Evolutionary conservation across 257 asterid genomes (phyloP).

Genomic region (Scutellaria minor): DNA sequence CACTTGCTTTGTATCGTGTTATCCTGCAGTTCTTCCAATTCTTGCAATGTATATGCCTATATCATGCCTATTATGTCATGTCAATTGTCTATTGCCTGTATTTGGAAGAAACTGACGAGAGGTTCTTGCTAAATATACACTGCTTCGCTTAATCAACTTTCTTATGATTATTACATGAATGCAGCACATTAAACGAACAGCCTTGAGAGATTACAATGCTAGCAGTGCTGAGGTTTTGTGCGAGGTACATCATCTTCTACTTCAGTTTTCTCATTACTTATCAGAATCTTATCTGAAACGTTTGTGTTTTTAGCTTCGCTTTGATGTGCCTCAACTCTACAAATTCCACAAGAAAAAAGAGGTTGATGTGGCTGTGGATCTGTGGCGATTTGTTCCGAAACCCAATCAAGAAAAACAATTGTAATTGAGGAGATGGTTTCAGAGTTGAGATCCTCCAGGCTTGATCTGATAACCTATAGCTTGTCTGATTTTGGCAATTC

Average conservation of each 20-base stretch:
- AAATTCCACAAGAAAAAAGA: constrained; percentile 68
- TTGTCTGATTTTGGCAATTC: too few species aligned
- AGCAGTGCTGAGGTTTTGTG: constrained; percentile 88
- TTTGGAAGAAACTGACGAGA: too few species aligned
- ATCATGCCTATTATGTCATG: too few species aligned
- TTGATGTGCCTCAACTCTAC: constrained; percentile 87
- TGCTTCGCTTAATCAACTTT: constrained; percentile 21
- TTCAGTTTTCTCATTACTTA: too few species aligned
- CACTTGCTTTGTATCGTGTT: not conserved
- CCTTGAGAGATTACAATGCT: constrained; percentile 79
- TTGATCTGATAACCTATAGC: too few species aligned
- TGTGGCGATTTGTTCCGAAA: constrained; percentile 93
- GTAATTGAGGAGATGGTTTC: not conserved
- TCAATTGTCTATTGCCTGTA: too few species aligned
- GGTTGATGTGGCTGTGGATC: constrained; percentile 63
- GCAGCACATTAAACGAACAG: constrained; percentile 82
- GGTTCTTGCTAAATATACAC: not conserved
- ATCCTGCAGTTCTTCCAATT: constrained; percentile 2
- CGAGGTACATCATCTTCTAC: constrained; percentile 57
- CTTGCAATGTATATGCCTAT: not conserved
- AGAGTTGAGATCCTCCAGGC: not conserved
- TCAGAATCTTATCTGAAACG: too few species aligned
- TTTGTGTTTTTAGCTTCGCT: too few species aligned
- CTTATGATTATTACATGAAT: constrained; percentile 30
- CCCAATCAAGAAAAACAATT: constrained; percentile 30